Percentiles rank a stretch among this genome's conserved stretches.
Conservation (phyloP, 495 filamentous ascomycete genomes). For the Parmelia sp. region DNA sequence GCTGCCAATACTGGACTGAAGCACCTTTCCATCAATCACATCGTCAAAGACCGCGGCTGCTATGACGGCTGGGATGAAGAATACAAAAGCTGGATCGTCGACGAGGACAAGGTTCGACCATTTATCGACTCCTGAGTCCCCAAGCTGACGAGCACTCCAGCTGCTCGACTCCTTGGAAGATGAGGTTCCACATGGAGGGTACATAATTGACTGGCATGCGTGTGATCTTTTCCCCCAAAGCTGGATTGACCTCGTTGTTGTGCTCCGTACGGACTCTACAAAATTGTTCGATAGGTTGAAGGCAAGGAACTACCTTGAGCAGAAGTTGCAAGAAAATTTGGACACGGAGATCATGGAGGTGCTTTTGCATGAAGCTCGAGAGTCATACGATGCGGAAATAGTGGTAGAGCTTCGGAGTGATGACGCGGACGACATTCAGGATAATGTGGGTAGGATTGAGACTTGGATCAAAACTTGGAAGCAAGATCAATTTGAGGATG, state of each 20-base stretch:
- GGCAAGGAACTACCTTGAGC: constrained; percentile 66
- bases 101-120: constrained; percentile 80
- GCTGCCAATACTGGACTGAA: constrained; percentile 66
- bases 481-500: constrained; percentile 40
- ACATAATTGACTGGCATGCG: constrained; percentile 96
- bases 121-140: not conserved
- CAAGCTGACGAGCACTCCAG: constrained; percentile 35
- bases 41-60: constrained; percentile 78
- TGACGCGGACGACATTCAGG: constrained; percentile 72
- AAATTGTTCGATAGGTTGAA: constrained; percentile 80
- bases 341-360: constrained; percentile 98
- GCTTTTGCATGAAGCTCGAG: constrained; percentile 80
- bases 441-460: constrained; percentile 77
- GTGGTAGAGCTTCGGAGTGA: constrained; percentile 88
- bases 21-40: constrained; percentile 81
- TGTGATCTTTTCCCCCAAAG: constrained; percentile 91
- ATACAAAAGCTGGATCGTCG: constrained; percentile 82
- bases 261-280: constrained; percentile 71
- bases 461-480: constrained; percentile 79
- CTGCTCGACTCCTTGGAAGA: constrained; percentile 85
- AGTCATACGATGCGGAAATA: constrained; percentile 79
- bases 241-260: constrained; percentile 94
- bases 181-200: constrained; percentile 70
- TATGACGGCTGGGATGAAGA: constrained; percentile 82
- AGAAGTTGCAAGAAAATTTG: constrained; percentile 91